Conservation (phyloP, 1,139 yeast genomes). For the Candida mesenterica region DNA sequence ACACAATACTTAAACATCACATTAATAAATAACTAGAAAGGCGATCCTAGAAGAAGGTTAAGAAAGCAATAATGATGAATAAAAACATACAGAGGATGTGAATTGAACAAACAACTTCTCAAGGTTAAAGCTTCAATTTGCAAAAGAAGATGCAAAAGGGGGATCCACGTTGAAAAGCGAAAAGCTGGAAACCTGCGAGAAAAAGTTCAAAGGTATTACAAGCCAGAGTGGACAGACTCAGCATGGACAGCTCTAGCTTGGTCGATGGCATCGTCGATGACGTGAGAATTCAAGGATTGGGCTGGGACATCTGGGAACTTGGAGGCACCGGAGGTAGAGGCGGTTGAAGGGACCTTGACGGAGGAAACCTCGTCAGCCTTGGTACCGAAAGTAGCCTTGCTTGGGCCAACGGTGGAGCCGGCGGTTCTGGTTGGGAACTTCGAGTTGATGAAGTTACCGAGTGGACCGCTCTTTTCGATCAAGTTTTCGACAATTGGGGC, state of each 20-base stretch:
- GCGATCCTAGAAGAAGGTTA: constrained; percentile 3
- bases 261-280: constrained; percentile 14
- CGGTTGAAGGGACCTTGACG: constrained; percentile 15
- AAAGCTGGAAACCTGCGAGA: not conserved
- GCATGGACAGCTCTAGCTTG: constrained; percentile 5
- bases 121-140: not conserved
- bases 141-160: not conserved
- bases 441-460: constrained; percentile 55
- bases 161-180: too few species aligned
- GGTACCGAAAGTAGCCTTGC: constrained; percentile 29
- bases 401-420: constrained; percentile 61
- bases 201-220: too few species aligned
- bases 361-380: constrained; percentile 22
- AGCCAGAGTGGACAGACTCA: not conserved
- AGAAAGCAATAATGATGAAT: constrained; percentile 2
- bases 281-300: constrained; percentile 15
- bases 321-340: constrained; percentile 33
- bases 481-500: constrained; percentile 44
- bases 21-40: constrained; percentile 4
- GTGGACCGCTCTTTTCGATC: constrained; percentile 63
- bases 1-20: constrained; percentile 8
- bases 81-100: constrained; percentile 2
- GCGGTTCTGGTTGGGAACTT: constrained; percentile 71
- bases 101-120: not conserved
- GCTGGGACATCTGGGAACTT: constrained; percentile 50